Base-by-base conservation (phyloP, 192 early-diverging fungal species). In the Mortierella alpina region DNA sequence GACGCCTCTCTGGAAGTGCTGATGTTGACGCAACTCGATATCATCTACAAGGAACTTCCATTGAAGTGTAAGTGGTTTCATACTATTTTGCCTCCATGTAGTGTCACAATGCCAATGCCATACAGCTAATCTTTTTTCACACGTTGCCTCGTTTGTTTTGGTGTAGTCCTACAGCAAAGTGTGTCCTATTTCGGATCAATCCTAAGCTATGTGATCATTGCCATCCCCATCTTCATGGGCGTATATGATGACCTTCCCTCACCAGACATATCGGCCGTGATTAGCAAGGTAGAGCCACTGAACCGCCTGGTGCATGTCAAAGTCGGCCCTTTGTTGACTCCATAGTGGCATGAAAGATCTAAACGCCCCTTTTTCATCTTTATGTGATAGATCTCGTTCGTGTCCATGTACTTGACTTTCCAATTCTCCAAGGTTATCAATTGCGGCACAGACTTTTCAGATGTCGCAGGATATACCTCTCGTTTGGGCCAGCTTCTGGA, bases 401-500 rank as follows among this genome's bases (percentile, higher is more conserved):
- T 96, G 31, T 93, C 93, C 41, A 86, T 97, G 82, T 97, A 96
- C 57, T 83, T 97, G 31, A 92, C 93, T 18, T 95, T 87, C 75
- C 90, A 86, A 40, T 96, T 96, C 73, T 90, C 91, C 0, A 64
- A 74, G 7, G 84, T 96, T 31, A 91, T 95, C 49, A 85, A 93
- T 55, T 90, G 93, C 72, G 82, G 91, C 2, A 86, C 88, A 47
- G 87, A 85, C 68, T 70, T 95, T 66, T 91, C 95, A 0, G 91
- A 95, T 59, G 68, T 96, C 22, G 92, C 93, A 22, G 95, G 96
- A 7, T 96, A 95, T 61, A 89, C 91, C 1, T 85, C 92, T 13
- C 95, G 96, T 83, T 87, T 98, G 7, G 89, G 83, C 14, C 91
- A 95, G 75, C 82, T 98, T 23, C 86, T 95, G 68, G 94, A 97